Percentiles rank a stretch among this genome's conserved stretches.
These are phyloP conservation scores for Erigeron philadelphicus DNA, from an alignment of 140 eudicot species.

Conservation along the genomic window DNA sequence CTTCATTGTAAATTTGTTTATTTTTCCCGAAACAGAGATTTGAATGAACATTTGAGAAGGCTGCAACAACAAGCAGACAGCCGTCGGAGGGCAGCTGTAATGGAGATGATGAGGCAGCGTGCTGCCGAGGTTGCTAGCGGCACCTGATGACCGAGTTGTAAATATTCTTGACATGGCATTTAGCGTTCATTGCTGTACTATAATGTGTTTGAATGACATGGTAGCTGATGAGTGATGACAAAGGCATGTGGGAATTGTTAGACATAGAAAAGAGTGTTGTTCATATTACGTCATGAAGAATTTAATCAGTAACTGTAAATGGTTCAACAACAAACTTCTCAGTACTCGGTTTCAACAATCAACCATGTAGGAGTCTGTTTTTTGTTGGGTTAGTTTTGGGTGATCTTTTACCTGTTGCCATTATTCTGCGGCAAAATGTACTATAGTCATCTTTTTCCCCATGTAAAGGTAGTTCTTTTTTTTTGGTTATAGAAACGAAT, in stretches of 20 bases:
- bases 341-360: slow-evolving; percentile 9
- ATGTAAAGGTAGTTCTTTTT: too few relatives aligned
- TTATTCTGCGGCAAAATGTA: slow-evolving; percentile 13
- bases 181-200: slow-evolving; percentile 20
- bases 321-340: background rate
- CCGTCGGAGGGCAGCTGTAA: slow-evolving; percentile 70
- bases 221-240: slow-evolving; percentile 11
- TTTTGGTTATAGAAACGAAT: background rate
- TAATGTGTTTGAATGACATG: slow-evolving; percentile 12
- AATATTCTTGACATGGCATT: slow-evolving; percentile 19
- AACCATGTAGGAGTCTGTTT: background rate
- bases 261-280: slow-evolving; percentile 18
- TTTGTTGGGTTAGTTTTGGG: slow-evolving; percentile 12
- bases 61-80: slow-evolving; percentile 79
- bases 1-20: background rate
- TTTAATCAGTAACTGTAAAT: background rate
- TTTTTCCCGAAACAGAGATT: slow-evolving; percentile 49
- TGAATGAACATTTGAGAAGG: slow-evolving; percentile 70
- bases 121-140: slow-evolving; percentile 60
- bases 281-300: slow-evolving; percentile 18
- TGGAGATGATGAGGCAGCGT: slow-evolving; percentile 90
- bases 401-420: too few relatives aligned
- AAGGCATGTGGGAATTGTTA: background rate
- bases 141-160: slow-evolving; percentile 30
- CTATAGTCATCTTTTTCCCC: background rate